These are phyloP conservation scores for Teratosphaeria pseudoeucalypti DNA, from an alignment of 2,329 filamentous ascomycete genomes.

Conservation along the genomic window DNA sequence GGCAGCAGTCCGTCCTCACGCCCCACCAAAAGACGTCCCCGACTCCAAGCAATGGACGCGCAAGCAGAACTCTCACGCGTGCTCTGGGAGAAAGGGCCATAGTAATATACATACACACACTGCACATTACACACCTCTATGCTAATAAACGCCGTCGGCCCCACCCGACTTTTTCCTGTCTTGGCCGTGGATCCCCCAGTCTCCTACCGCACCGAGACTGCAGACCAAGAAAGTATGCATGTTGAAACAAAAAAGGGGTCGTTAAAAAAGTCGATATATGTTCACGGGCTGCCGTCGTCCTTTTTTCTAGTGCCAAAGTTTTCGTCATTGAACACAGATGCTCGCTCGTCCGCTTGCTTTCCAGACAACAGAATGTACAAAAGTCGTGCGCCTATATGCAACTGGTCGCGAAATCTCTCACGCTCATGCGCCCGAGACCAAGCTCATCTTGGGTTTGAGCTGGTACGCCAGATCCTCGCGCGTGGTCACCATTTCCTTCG, in stretches of 20 bases:
- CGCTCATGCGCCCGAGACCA: constrained; percentile 6
- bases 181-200: not conserved
- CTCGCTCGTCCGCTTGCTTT: not conserved
- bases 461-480: constrained; percentile 53
- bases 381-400: not conserved
- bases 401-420: not conserved
- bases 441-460: constrained; percentile 38
- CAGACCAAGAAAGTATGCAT: not conserved
- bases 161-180: not conserved
- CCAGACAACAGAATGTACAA: not conserved
- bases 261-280: not conserved
- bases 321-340: not conserved
- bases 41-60: not conserved
- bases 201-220: not conserved
- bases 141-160: not conserved
- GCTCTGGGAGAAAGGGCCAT: not conserved
- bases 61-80: not conserved
- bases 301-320: not conserved
- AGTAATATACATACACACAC: not conserved
- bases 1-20: too few relatives aligned
- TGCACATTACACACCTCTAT: not conserved
- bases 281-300: not conserved
- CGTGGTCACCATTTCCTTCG: constrained; percentile 71
- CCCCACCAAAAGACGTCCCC: too few relatives aligned
- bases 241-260: not conserved